Conservation (phyloP, 2,329 filamentous ascomycete genomes). For the Xylariales sp. region DNA sequence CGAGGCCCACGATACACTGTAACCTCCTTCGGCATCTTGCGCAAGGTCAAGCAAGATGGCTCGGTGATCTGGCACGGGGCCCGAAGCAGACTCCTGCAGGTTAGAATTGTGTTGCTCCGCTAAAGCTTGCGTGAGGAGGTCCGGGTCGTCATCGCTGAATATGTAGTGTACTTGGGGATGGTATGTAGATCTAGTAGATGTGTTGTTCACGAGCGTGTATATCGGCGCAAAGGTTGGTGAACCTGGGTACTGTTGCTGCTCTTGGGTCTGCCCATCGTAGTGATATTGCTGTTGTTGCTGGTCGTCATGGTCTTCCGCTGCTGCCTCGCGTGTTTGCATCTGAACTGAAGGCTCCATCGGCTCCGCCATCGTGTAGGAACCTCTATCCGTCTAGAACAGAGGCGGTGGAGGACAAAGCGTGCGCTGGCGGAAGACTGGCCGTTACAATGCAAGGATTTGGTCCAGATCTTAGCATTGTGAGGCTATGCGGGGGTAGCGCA, state of each 20-base stretch:
- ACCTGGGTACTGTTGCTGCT: too few species aligned
- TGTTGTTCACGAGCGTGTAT: conserved; percentile 80
- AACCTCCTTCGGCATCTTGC: conserved; percentile 34
- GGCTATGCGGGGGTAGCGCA: conserved; percentile 2
- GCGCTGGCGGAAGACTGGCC: too few species aligned
- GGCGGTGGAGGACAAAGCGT: not conserved
- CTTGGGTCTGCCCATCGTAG: too few species aligned
- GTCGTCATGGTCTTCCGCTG: conserved; percentile 12
- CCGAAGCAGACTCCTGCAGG: conserved; percentile 22
- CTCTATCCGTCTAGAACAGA: too few species aligned
- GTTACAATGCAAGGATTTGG: too few species aligned
- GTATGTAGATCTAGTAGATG: conserved; percentile 65
- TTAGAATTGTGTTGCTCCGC: conserved; percentile 33
- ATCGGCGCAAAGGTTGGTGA: conserved; percentile 66
- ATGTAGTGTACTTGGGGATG: conserved; percentile 90
- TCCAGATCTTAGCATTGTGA: conserved; percentile 3
- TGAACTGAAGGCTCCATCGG: too few species aligned
- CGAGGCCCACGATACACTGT: conserved; percentile 61
- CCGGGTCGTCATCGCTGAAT: conserved; percentile 86
- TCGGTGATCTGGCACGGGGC: conserved; percentile 29
- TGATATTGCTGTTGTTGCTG: conserved; percentile 13
- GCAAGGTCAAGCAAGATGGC: conserved; percentile 54
- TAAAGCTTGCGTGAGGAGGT: conserved; percentile 65
- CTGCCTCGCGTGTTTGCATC: too few species aligned
- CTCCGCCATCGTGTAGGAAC: too few species aligned